Evolutionary conservation across 306 rosid species (phyloP), one percentile per base, ranked within the genome.

Genomic region (Cucumis cinereus): DNA sequence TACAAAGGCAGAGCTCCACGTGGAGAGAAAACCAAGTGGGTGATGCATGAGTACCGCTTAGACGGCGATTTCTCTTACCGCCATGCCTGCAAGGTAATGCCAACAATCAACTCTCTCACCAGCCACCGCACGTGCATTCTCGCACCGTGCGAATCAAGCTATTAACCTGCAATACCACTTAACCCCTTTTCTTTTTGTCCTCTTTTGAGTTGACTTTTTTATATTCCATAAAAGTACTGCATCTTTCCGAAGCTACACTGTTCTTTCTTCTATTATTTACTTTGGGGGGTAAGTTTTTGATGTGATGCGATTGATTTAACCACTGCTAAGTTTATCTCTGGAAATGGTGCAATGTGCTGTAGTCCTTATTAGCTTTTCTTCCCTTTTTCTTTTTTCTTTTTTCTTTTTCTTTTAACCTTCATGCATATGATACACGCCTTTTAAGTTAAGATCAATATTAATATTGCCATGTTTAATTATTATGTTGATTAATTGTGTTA

Each of bases 1-100:
- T 92, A 92, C 92, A 90, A 80, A 67, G 97, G 97, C 15, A 85
- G 93, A 77, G 96, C 97, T 52, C 97, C 96, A 0, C 86, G 90
- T 2, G 97, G 97, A 14, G 81, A 87, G 72, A 90, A 88, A 82
- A 92, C 97, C 82, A 86, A 87, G 83, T 92, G 97, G 97, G 93
- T 92, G 78, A 92, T 92, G 97, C 96, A 92, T 14, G 96, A 92
- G 86, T 92, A 88, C 86, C 96, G 93, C 69, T 89, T 92, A 64
- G 86, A 89, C 73, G 84, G 77, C 57, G 74, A 85, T 83, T 83
- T 87, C 50, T 84, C 90, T 33, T 75, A 43, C 64, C 81, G 81
- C 68, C 93, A 86, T 83, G 72, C 80, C 53, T 80, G 82, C 61
- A 84, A 84, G 87, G 89, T 86, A 79, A 30, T 0, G 9, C 30